These are phyloP conservation scores for Neurospora terricola DNA, from an alignment of 495 filamentous ascomycete genomes.

Conservation along the genomic window DNA sequence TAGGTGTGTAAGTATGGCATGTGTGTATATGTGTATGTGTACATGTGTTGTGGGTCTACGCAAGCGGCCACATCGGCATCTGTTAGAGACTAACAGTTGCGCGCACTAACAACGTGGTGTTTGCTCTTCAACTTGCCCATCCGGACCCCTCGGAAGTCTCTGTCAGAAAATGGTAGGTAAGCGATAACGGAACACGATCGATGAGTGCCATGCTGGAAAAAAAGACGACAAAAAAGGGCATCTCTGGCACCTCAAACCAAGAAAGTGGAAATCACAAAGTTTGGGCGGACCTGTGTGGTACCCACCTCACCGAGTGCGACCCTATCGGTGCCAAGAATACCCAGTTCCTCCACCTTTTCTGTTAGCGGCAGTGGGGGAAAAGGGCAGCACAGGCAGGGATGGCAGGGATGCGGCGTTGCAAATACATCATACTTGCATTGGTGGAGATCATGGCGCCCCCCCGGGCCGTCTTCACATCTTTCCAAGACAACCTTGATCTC, in stretches of 20 bases:
- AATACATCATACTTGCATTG: slow-evolving; percentile 16
- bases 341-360: not conserved
- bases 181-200: not conserved
- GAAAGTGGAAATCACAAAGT: not conserved
- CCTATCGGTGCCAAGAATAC: not conserved
- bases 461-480: not conserved
- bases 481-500: not conserved
- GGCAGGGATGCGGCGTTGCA: slow-evolving; percentile 11
- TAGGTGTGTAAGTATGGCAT: not conserved
- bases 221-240: not conserved
- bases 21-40: not conserved
- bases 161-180: not conserved
- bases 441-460: slow-evolving; percentile 8
- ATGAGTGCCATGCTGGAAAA: not conserved
- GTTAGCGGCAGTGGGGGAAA: not conserved
- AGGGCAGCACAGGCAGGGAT: not conserved
- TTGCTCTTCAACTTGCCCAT: not conserved
- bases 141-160: not conserved
- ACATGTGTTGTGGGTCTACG: not conserved
- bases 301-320: not conserved
- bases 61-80: not conserved
- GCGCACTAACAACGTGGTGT: not conserved
- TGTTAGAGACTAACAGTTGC: not conserved
- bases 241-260: not conserved
- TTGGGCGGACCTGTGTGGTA: not conserved